Conservation (phyloP, 2,329 filamentous ascomycete species). For the Xylariomycetidae sp. region DNA sequence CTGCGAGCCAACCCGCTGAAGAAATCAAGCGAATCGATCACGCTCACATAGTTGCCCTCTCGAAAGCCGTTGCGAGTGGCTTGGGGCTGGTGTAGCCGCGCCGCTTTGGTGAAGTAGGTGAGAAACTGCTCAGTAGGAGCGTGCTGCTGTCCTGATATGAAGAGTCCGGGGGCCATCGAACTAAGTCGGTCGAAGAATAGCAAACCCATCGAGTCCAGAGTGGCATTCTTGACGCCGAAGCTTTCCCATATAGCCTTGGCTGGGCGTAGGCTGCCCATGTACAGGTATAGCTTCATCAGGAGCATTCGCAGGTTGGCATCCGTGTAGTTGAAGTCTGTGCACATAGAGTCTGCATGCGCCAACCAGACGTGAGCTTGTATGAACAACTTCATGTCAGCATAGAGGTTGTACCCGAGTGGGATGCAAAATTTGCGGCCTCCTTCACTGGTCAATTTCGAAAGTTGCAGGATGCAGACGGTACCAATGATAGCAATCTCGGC, state of each 20-base stretch:
- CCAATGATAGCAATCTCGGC: too few relatives aligned
- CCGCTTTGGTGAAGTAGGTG: conserved; percentile 39
- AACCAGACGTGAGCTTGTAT: too few relatives aligned
- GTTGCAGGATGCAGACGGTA: too few relatives aligned
- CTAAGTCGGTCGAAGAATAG: conserved; percentile 53
- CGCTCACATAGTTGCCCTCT: conserved; percentile 45
- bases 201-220: conserved; percentile 52
- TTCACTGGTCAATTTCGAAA: too few relatives aligned
- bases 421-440: too few relatives aligned
- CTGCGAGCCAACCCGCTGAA: conserved; percentile 41
- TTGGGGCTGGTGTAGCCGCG: conserved; percentile 32
- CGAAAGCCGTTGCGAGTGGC: conserved; percentile 46
- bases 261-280: conserved; percentile 44
- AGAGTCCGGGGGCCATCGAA: conserved; percentile 42
- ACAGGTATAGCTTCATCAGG: conserved; percentile 46
- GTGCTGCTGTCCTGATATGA: conserved; percentile 24
- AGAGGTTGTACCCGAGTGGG: too few relatives aligned
- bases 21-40: conserved; percentile 42
- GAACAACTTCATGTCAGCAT: too few relatives aligned
- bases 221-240: conserved; percentile 52
- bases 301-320: conserved; percentile 45
- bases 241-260: conserved; percentile 45
- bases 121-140: too few relatives aligned
- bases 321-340: too few relatives aligned
- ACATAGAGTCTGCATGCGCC: too few relatives aligned